Evolutionary conservation across 805 yeast species (phyloP).

Genomic region (Danielozyma ontarioensis): DNA sequence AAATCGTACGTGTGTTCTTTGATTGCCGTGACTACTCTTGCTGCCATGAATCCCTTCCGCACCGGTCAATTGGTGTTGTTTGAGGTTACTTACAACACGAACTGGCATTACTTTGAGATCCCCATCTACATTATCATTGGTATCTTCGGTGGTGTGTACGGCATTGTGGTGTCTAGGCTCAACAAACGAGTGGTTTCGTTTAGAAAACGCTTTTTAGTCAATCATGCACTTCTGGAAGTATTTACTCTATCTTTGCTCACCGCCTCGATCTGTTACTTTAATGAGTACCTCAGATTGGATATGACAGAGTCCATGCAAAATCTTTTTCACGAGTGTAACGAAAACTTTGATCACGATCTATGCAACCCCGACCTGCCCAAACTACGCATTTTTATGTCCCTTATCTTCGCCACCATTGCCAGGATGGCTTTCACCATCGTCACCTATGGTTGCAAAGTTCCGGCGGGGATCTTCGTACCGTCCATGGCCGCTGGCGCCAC

Average conservation of each 20-base stretch:
- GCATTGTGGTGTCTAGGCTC: slow-evolving; percentile 67
- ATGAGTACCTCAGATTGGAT: slow-evolving; percentile 73
- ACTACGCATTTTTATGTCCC: slow-evolving; percentile 42
- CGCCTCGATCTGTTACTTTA: slow-evolving; percentile 75
- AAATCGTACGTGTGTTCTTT: slow-evolving; percentile 87
- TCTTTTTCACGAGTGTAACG: slow-evolving; percentile 76
- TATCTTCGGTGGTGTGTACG: slow-evolving; percentile 87
- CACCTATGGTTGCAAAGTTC: slow-evolving; percentile 89
- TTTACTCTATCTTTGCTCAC: slow-evolving; percentile 61
- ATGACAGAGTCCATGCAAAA: slow-evolving; percentile 96
- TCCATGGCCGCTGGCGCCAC: slow-evolving; percentile 97
- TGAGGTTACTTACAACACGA: slow-evolving; percentile 79
- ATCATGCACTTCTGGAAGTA: slow-evolving; percentile 67
- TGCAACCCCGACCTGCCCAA: slow-evolving; percentile 30
- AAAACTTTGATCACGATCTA: slow-evolving; percentile 35
- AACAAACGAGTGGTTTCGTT: slow-evolving; percentile 75
- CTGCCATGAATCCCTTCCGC: slow-evolving; percentile 84
- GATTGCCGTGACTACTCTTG: slow-evolving; percentile 76
- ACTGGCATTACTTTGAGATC: slow-evolving; percentile 84
- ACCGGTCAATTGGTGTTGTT: slow-evolving; percentile 93
- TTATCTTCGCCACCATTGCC: slow-evolving; percentile 65
- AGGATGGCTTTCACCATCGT: slow-evolving; percentile 70
- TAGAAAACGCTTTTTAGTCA: slow-evolving; percentile 61
- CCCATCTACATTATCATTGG: slow-evolving; percentile 79
- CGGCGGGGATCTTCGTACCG: slow-evolving; percentile 97